A percentile compares a stretch with the other conserved stretches of the same genome.
phyloP scores from a whole-genome alignment of 108 stramenopile genomes.

The Fistulifera pelliculosa region DNA sequence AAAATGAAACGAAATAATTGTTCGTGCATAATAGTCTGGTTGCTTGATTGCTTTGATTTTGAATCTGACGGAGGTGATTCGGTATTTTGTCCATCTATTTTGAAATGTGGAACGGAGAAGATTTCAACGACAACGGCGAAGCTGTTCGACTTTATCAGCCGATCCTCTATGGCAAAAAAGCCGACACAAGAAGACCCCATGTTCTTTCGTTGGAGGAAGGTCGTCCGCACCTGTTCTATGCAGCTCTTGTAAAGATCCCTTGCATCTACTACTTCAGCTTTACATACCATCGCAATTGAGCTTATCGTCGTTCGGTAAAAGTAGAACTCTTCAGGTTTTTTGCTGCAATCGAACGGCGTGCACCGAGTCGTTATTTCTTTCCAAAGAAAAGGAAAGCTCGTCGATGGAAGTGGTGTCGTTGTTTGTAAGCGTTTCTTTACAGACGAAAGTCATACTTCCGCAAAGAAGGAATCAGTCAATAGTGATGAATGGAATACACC shows the following conservation, averaged over 20 bases:
- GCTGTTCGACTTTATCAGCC: constrained; percentile 45
- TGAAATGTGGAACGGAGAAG: constrained; percentile 12
- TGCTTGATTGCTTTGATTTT: too few species aligned
- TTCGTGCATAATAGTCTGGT: too few species aligned
- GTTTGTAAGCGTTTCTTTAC: constrained; percentile 17
- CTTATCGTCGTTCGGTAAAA: not conserved
- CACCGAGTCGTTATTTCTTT: constrained; percentile 7
- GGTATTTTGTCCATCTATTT: too few species aligned
- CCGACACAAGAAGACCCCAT: constrained; percentile 15
- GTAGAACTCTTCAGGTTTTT: constrained; percentile 32
- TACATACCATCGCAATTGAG: constrained; percentile 29
- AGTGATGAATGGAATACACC: not conserved
- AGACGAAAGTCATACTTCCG: constrained; percentile 22
- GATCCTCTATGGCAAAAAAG: constrained; percentile 18
- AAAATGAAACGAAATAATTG: too few species aligned
- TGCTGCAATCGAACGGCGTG: constrained; percentile 40
- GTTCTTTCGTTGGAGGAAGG: constrained; percentile 50
- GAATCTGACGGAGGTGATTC: too few species aligned
- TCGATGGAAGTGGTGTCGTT: constrained; percentile 30
- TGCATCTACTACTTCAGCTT: constrained; percentile 54
- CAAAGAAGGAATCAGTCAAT: constrained; percentile 4
- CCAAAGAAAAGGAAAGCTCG: constrained; percentile 25
- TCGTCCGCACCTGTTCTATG: constrained; percentile 27
- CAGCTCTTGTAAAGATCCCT: constrained; percentile 25
- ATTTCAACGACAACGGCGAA: constrained; percentile 54